Conservation (phyloP, 2,329 filamentous ascomycete genomes). For the Leptographium wingfieldii region DNA sequence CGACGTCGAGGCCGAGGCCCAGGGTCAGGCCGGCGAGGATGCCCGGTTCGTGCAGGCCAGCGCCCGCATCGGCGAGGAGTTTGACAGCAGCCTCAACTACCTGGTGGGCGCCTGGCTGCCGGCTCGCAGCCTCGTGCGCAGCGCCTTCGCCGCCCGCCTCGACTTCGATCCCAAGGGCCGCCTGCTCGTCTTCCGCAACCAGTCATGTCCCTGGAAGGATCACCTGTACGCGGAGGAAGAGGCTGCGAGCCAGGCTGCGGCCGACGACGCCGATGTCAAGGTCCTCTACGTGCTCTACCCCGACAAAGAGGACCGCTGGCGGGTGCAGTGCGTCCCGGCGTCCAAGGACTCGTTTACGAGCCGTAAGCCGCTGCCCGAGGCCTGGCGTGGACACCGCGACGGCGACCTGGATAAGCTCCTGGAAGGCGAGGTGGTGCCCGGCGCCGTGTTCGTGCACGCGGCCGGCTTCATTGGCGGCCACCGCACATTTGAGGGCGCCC, state of each 20-base stretch:
- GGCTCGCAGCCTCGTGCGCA: conserved; percentile 55
- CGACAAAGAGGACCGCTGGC: conserved; percentile 69
- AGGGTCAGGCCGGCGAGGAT: conserved; percentile 66
- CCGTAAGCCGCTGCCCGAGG: conserved; percentile 78
- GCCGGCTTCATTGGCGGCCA: conserved; percentile 95
- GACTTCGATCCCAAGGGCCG: conserved; percentile 50
- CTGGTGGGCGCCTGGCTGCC: conserved; percentile 73
- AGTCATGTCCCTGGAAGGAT: conserved; percentile 88
- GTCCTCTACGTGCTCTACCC: conserved; percentile 83
- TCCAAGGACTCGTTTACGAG: conserved; percentile 80
- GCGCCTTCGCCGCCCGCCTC: conserved; percentile 57
- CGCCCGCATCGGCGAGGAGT: conserved; percentile 76
- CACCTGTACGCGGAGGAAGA: conserved; percentile 81
- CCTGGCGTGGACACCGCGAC: conserved; percentile 85
- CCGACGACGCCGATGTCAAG: conserved; percentile 52
- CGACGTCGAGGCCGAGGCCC: conserved; percentile 43
- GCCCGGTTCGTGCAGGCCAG: conserved; percentile 66
- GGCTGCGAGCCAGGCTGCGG: conserved; percentile 28
- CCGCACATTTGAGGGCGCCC: conserved; percentile 76
- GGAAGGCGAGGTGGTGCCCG: conserved; percentile 51
- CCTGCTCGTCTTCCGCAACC: conserved; percentile 64
- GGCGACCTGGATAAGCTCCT: conserved; percentile 61
- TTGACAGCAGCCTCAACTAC: conserved; percentile 67
- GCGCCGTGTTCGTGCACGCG: conserved; percentile 86
- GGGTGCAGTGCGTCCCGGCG: conserved; percentile 83